These are phyloP conservation scores for Hypoxylon sp. DNA, from an alignment of 2,329 filamentous ascomycete genomes.

Conservation along the genomic window DNA sequence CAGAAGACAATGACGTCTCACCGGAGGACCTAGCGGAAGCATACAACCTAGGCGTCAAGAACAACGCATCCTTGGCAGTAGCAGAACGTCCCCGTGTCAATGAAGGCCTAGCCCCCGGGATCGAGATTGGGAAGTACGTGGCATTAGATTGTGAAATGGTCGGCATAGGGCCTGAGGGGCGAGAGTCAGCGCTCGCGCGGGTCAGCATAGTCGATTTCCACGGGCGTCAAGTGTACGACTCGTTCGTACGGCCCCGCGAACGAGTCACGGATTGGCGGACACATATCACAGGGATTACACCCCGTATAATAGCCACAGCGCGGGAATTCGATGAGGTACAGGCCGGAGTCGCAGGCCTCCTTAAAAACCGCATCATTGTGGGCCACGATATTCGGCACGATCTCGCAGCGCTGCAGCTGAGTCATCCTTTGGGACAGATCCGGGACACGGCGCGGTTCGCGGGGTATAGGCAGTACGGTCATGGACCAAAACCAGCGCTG, in stretches of 20 bases:
- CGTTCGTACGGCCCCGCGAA: constrained; percentile 84
- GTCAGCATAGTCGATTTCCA: constrained; percentile 95
- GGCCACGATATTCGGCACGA: constrained; percentile 82
- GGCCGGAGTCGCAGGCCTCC: constrained; percentile 74
- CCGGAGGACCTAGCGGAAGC: constrained; percentile 72
- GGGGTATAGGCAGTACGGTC: constrained; percentile 77
- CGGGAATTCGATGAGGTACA: constrained; percentile 84
- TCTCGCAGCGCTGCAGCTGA: constrained; percentile 79
- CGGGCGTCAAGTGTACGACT: constrained; percentile 93
- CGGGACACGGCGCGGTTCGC: constrained; percentile 87
- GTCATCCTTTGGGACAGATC: constrained; percentile 82
- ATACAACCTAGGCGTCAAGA: constrained; percentile 69
- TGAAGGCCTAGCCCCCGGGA: constrained; percentile 71
- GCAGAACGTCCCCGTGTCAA: constrained; percentile 65
- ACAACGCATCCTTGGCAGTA: constrained; percentile 63
- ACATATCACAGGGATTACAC: constrained; percentile 83
- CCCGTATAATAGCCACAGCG: constrained; percentile 68
- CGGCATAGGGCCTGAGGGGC: constrained; percentile 79
- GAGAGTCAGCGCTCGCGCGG: constrained; percentile 83
- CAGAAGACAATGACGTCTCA: constrained; percentile 73
- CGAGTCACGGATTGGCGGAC: constrained; percentile 93
- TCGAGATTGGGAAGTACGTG: constrained; percentile 89
- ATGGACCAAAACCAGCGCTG: constrained; percentile 78
- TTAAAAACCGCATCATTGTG: constrained; percentile 76
- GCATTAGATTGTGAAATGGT: constrained; percentile 99